Evolutionary conservation across 2,329 filamentous ascomycete species (phyloP).

Genomic region (Fusarium nematophilum): DNA sequence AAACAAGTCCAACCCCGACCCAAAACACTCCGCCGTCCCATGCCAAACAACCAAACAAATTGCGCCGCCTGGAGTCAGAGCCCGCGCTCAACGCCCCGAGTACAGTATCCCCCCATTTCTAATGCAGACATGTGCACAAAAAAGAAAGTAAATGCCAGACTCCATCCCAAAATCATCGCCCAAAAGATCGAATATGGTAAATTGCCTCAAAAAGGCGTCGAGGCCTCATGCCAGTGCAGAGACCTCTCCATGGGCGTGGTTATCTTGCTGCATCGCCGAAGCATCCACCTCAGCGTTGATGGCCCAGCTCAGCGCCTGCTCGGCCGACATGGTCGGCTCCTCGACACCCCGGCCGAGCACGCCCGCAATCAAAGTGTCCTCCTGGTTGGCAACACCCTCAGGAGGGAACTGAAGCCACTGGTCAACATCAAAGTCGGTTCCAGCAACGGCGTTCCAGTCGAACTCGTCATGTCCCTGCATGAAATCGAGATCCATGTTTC

Average conservation of each 20-base stretch:
- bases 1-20: constrained; percentile 23
- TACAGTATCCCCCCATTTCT: constrained; percentile 25
- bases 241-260: constrained; percentile 26
- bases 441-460: constrained; percentile 65
- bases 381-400: constrained; percentile 56
- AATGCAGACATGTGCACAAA: constrained; percentile 36
- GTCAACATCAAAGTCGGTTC: constrained; percentile 67
- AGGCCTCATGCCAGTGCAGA: constrained; percentile 30
- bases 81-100: constrained; percentile 37
- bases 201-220: neutral
- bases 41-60: constrained; percentile 23
- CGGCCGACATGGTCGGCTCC: constrained; percentile 44
- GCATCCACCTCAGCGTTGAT: constrained; percentile 44
- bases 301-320: constrained; percentile 45
- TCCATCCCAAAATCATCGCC: constrained; percentile 10
- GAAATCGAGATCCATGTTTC: constrained; percentile 59
- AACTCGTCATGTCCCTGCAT: constrained; percentile 61
- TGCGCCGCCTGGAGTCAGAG: constrained; percentile 35
- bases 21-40: constrained; percentile 19
- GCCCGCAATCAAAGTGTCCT: constrained; percentile 51
- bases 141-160: constrained; percentile 25
- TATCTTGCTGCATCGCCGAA: constrained; percentile 21
- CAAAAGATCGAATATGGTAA: neutral
- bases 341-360: constrained; percentile 45
- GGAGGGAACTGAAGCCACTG: constrained; percentile 69